A percentile compares a stretch with the other conserved stretches of the same genome.
Conservation (phyloP, 495 filamentous ascomycete species). For the Lasiosphaeris hirsuta region DNA sequence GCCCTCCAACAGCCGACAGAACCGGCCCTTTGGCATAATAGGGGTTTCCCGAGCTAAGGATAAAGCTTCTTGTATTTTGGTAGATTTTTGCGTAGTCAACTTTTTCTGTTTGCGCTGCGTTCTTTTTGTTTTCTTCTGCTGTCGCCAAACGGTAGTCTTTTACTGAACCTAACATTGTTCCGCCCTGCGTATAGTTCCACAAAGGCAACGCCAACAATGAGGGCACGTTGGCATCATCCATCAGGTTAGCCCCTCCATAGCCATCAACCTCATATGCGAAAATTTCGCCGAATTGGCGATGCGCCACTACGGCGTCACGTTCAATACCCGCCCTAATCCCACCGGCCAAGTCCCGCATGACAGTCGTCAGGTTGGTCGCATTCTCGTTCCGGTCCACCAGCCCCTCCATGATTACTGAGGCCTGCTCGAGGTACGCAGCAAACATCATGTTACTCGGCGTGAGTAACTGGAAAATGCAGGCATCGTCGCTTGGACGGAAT, state of each 20-base stretch:
- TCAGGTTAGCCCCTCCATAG: conserved; percentile 54
- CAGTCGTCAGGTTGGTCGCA: conserved; percentile 41
- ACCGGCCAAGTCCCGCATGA: conserved; percentile 51
- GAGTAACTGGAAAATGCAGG: conserved; percentile 56
- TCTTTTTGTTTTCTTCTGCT: conserved; percentile 1
- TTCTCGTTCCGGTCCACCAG: conserved; percentile 31
- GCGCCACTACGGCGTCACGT: conserved; percentile 30
- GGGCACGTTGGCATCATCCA: conserved; percentile 65
- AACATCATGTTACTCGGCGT: conserved; percentile 68
- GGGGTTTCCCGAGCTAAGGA: conserved; percentile 54
- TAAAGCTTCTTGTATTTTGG: conserved; percentile 54
- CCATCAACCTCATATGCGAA: conserved; percentile 64
- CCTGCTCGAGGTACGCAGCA: conserved; percentile 52
- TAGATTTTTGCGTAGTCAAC: conserved; percentile 41
- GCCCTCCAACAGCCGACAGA: conserved; percentile 55
- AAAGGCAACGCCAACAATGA: conserved; percentile 48
- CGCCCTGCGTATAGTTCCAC: conserved; percentile 28
- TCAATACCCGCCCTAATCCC: conserved; percentile 53
- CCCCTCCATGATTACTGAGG: conserved; percentile 50
- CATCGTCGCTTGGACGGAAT: conserved; percentile 62
- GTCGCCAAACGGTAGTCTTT: background rate
- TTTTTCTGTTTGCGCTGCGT: background rate
- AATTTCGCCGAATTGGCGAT: conserved; percentile 41
- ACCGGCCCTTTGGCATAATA: conserved; percentile 56
- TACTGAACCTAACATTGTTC: background rate